Percentiles rank a stretch among this genome's conserved stretches.
Evolutionary conservation across 2,329 filamentous ascomycete species (phyloP).

Genomic region (Fusarium sororula): DNA sequence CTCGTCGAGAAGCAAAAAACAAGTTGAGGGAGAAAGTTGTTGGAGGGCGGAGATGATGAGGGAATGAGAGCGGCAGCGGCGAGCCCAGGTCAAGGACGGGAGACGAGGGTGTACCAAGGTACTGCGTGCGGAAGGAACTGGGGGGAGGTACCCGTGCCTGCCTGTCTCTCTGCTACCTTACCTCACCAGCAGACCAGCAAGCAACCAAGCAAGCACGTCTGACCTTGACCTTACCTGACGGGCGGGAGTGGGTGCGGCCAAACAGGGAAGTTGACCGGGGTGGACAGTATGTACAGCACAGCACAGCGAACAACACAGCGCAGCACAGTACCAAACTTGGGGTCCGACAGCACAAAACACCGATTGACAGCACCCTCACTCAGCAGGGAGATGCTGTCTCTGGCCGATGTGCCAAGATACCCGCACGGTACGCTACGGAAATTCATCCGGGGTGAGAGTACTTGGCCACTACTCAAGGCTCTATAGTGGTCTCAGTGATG

Average conservation of each 20-base stretch:
- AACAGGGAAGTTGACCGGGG: constrained; percentile 42
- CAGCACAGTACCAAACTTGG: constrained; percentile 30
- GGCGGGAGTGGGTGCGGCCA: constrained; percentile 42
- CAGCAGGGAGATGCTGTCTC: constrained; percentile 24
- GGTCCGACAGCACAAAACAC: constrained; percentile 9
- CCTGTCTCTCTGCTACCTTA: constrained; percentile 2
- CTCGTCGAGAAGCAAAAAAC: constrained; percentile 42
- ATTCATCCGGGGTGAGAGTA: constrained; percentile 30
- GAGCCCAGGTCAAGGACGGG: constrained; percentile 35
- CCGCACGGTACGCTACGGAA: constrained; percentile 36
- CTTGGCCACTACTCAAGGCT: constrained; percentile 15
- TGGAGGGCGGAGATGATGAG: constrained; percentile 47
- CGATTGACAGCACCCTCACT: constrained; percentile 10
- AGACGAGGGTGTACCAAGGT: constrained; percentile 43
- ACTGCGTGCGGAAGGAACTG: constrained; percentile 31
- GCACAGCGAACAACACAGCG: constrained; percentile 17
- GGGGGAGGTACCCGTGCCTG: constrained; percentile 16
- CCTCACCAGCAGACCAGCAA: not conserved
- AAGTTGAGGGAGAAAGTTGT: constrained; percentile 45
- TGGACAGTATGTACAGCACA: constrained; percentile 26
- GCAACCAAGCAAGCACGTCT: not conserved
- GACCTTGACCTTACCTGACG: constrained; percentile 35
- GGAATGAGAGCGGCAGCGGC: constrained; percentile 43
- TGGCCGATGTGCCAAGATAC: constrained; percentile 34
- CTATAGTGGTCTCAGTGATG: not conserved